Evolutionary conservation across 129 eudicot species (phyloP).

Genomic region (Arctium lappa): DNA sequence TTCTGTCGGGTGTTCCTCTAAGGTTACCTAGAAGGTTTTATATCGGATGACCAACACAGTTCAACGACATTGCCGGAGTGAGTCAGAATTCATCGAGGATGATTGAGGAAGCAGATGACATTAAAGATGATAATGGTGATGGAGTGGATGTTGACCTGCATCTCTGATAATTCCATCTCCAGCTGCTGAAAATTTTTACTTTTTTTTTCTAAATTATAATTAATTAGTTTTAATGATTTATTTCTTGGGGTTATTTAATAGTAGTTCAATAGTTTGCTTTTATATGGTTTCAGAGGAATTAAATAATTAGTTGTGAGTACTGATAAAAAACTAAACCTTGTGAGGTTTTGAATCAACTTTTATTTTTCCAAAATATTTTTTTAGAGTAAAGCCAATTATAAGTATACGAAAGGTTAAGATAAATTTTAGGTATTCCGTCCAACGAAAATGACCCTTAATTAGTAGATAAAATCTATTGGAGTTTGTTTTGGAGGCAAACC

Average conservation of each 20-base stretch:
- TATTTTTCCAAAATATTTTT: not conserved
- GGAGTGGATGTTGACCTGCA: conserved; percentile 77
- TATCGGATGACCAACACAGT: conserved; percentile 26
- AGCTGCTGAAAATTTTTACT: not conserved
- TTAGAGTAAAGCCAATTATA: not conserved
- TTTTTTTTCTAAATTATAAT: not conserved
- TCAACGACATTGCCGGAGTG: not conserved
- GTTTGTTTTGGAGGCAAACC: no score
- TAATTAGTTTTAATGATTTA: not conserved
- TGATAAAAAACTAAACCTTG: not conserved
- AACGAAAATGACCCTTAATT: no score
- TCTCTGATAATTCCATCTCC: conserved; percentile 38
- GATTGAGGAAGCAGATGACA: conserved; percentile 19
- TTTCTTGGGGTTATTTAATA: not conserved
- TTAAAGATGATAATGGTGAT: conserved; percentile 29
- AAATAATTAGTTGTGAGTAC: not conserved
- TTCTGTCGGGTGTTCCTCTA: conserved; percentile 63
- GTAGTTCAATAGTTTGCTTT: not conserved
- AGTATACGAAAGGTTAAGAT: not conserved
- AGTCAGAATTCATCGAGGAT: conserved; percentile 22
- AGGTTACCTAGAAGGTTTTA: conserved; percentile 34
- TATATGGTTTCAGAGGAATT: not conserved
- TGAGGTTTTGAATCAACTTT: not conserved
- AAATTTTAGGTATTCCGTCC: no score
- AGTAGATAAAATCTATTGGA: no score